phyloP scores from a whole-genome alignment of 345 rosid species.

The Moricandia arvensis region DNA sequence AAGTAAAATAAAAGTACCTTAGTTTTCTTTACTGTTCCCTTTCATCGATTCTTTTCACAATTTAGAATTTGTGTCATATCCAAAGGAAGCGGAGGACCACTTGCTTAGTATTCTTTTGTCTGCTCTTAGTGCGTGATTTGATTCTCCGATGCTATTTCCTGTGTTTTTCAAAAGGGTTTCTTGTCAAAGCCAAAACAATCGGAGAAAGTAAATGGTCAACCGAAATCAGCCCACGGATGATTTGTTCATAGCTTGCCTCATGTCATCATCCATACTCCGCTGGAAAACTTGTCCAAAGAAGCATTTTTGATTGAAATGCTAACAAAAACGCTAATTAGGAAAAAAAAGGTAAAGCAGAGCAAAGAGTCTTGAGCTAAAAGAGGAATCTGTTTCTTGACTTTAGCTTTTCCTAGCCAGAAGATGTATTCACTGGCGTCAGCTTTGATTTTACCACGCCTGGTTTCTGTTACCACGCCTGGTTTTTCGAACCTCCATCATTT shows the following conservation, averaged over 20 bases:
- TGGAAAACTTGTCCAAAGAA: neutral
- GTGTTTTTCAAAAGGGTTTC: neutral
- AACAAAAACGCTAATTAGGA: neutral
- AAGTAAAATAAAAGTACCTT: no score
- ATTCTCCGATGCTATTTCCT: slow-evolving; percentile 10
- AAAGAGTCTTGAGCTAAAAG: neutral
- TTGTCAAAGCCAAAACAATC: no score
- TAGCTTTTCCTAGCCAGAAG: neutral
- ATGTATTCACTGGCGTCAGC: neutral
- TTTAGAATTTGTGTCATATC: no score
- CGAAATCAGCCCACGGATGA: no score
- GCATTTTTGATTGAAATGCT: neutral
- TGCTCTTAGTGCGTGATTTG: no score
- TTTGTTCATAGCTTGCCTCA: neutral
- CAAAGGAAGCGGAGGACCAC: slow-evolving; percentile 4
- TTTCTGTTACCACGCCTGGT: no score
- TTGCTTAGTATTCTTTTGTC: neutral
- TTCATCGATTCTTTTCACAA: neutral
- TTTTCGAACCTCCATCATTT: no score
- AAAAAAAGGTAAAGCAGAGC: neutral
- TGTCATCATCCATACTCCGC: neutral
- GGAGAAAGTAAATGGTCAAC: no score
- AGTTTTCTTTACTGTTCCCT: no score
- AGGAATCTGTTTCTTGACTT: neutral
- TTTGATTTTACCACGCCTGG: neutral